Conservation (phyloP, 2,329 filamentous ascomycete genomes). For the Alternaria dauci region DNA sequence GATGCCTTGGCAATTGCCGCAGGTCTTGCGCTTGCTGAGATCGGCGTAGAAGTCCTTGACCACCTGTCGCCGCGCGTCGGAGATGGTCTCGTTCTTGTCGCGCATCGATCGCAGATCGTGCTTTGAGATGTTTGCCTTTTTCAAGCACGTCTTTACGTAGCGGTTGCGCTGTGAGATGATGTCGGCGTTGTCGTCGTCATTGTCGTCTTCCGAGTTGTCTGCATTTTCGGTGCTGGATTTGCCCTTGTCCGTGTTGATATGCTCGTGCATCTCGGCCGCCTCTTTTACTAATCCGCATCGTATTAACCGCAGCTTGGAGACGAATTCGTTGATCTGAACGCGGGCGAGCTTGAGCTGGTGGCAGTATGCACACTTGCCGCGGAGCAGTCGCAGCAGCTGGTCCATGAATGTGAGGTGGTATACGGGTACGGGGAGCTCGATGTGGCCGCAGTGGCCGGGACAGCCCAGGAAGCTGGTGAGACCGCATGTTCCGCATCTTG, state of each 20-base stretch:
- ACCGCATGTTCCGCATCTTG: conserved; percentile 90
- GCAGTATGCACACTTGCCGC: conserved; percentile 91
- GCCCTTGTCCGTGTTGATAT: conserved; percentile 54
- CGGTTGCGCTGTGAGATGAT: conserved; percentile 66
- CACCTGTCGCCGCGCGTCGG: conserved; percentile 76
- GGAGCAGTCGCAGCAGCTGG: conserved; percentile 83
- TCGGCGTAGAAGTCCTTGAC: conserved; percentile 83
- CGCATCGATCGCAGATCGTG: conserved; percentile 57
- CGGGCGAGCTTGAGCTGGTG: conserved; percentile 83
- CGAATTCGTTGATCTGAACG: conserved; percentile 77
- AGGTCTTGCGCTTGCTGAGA: conserved; percentile 74
- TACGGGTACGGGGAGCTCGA: conserved; percentile 89
- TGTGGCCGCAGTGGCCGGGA: conserved; percentile 92
- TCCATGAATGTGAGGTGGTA: conserved; percentile 99
- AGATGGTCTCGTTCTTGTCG: conserved; percentile 83
- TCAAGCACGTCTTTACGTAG: conserved; percentile 78
- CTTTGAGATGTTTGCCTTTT: conserved; percentile 60
- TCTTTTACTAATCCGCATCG: conserved; percentile 83
- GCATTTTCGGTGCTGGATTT: conserved; percentile 48
- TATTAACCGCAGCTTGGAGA: conserved; percentile 84
- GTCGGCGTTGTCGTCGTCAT: conserved; percentile 68
- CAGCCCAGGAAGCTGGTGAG: conserved; percentile 77
- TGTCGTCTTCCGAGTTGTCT: conserved; percentile 69
- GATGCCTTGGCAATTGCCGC: conserved; percentile 66
- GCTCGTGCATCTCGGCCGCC: conserved; percentile 61